A percentile compares a stretch with the other conserved stretches of the same genome.
Evolutionary conservation across 1,284 basidiomycete genomes (phyloP).

Genomic region (Boletus sp.): DNA sequence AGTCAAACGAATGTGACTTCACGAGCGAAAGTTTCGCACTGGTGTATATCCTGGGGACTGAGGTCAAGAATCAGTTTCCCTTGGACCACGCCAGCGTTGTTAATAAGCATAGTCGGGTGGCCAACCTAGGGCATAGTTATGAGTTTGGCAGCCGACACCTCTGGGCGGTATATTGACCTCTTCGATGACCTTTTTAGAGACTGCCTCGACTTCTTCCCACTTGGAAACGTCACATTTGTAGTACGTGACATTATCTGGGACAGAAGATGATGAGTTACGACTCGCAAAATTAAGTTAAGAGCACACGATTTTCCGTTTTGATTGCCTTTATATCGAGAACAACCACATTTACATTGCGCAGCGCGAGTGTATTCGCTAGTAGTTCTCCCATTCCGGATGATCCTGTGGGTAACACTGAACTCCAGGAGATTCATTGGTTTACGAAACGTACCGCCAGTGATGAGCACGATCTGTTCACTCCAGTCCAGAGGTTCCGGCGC

Average conservation of each 20-base stretch:
- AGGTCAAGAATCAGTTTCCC: conserved; percentile 85
- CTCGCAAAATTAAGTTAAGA: not conserved
- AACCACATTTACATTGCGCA: conserved; percentile 76
- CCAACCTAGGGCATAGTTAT: conserved; percentile 57
- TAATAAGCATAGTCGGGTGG: conserved; percentile 85
- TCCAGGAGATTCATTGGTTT: not conserved
- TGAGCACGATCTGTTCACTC: conserved; percentile 81
- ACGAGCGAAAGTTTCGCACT: conserved; percentile 47
- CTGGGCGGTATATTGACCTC: conserved; percentile 48
- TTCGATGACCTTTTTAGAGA: conserved; percentile 66
- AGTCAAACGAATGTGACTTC: not conserved
- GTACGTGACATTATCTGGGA: conserved; percentile 70
- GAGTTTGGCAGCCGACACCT: not conserved
- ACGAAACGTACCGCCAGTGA: conserved; percentile 74
- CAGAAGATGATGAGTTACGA: conserved; percentile 1
- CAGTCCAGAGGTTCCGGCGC: conserved; percentile 64
- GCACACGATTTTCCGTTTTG: conserved; percentile 68
- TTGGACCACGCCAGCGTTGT: conserved; percentile 95
- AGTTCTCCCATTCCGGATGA: conserved; percentile 85
- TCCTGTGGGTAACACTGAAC: conserved; percentile 43
- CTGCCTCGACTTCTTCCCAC: conserved; percentile 72
- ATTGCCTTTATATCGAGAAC: conserved; percentile 81
- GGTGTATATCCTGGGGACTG: conserved; percentile 68
- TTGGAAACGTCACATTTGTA: conserved; percentile 90
- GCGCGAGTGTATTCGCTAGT: conserved; percentile 78